phyloP scores from a whole-genome alignment of 2,329 filamentous ascomycete species.

The Alternaria dauci region DNA sequence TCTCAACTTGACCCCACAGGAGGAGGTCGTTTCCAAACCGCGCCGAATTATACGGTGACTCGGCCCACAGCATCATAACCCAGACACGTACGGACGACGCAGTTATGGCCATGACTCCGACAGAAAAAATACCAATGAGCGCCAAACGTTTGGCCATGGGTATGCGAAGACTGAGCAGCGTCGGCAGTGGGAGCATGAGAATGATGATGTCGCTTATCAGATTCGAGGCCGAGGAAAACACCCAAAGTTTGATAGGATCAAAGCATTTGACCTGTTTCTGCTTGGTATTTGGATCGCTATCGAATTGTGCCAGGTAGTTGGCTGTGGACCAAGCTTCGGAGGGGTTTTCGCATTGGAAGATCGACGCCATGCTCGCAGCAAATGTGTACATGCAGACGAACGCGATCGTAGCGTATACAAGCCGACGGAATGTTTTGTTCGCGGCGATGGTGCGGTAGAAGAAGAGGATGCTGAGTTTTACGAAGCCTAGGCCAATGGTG shows the following conservation, averaged over 20 bases:
- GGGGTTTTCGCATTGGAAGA: conserved; percentile 46
- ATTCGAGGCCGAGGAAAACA: conserved; percentile 52
- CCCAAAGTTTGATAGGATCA: conserved; percentile 43
- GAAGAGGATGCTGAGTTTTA: conserved; percentile 45
- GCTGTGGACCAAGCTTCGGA: conserved; percentile 39
- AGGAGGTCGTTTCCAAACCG: conserved; percentile 47
- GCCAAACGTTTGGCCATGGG: conserved; percentile 61
- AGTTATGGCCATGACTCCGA: conserved; percentile 48
- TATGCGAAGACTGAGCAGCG: conserved; percentile 58
- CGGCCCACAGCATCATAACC: conserved; percentile 48
- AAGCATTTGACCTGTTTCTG: conserved; percentile 38
- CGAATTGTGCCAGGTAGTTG: conserved; percentile 44
- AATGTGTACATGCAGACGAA: conserved; percentile 46
- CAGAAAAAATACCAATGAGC: conserved; percentile 53
- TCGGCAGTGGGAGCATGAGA: conserved; percentile 56
- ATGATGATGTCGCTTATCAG: conserved; percentile 56
- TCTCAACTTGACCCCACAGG: conserved; percentile 59
- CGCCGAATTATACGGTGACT: conserved; percentile 49
- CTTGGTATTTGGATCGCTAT: conserved; percentile 30
- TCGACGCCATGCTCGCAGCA: conserved; percentile 36
- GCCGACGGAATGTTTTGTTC: conserved; percentile 40
- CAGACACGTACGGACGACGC: conserved; percentile 49
- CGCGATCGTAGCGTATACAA: conserved; percentile 40
- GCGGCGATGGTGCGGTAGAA: conserved; percentile 51
- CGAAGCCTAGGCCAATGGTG: conserved; percentile 40